Evolutionary conservation across 2,329 filamentous ascomycete species (phyloP).

Genomic region (Monilinia laxa): DNA sequence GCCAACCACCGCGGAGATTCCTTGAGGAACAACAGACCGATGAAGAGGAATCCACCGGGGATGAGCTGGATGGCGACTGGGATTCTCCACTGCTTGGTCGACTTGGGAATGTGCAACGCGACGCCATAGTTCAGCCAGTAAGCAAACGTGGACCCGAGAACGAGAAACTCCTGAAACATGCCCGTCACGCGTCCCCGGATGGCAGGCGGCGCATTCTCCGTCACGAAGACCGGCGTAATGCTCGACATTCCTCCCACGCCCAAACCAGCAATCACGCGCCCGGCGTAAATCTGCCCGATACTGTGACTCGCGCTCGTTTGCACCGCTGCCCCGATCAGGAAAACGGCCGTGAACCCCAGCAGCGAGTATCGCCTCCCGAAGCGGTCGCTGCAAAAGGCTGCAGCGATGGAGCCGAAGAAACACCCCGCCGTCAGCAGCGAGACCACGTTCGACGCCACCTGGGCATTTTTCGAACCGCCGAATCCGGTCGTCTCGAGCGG

Average conservation of each 20-base stretch:
- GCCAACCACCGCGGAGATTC: slow-evolving; percentile 63
- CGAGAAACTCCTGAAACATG: slow-evolving; percentile 47
- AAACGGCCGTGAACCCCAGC: slow-evolving; percentile 46
- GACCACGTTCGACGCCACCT: slow-evolving; percentile 44
- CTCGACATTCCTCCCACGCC: slow-evolving; percentile 50
- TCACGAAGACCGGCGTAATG: slow-evolving; percentile 49
- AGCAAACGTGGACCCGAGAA: slow-evolving; percentile 43
- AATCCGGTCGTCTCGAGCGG: slow-evolving; percentile 29
- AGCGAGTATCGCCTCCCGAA: slow-evolving; percentile 49
- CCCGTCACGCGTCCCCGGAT: slow-evolving; percentile 44
- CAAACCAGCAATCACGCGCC: slow-evolving; percentile 32
- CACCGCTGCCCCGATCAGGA: slow-evolving; percentile 36
- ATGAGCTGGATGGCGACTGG: slow-evolving; percentile 45
- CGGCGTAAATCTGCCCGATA: slow-evolving; percentile 32
- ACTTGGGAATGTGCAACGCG: slow-evolving; percentile 40
- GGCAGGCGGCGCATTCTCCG: slow-evolving; percentile 47
- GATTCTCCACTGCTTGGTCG: slow-evolving; percentile 46
- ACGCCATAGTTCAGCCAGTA: slow-evolving; percentile 57
- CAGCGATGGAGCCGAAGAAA: slow-evolving; percentile 51
- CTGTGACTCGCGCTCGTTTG: slow-evolving; percentile 26
- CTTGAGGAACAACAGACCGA: slow-evolving; percentile 42
- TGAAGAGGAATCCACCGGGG: slow-evolving; percentile 35
- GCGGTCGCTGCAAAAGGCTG: slow-evolving; percentile 49
- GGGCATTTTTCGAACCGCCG: slow-evolving; percentile 27
- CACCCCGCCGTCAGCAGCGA: slow-evolving; percentile 53